Percentiles rank a stretch among this genome's conserved stretches.
Evolutionary conservation across 2,329 filamentous ascomycete genomes (phyloP).

Genomic region (Colletotrichum brevisporum): DNA sequence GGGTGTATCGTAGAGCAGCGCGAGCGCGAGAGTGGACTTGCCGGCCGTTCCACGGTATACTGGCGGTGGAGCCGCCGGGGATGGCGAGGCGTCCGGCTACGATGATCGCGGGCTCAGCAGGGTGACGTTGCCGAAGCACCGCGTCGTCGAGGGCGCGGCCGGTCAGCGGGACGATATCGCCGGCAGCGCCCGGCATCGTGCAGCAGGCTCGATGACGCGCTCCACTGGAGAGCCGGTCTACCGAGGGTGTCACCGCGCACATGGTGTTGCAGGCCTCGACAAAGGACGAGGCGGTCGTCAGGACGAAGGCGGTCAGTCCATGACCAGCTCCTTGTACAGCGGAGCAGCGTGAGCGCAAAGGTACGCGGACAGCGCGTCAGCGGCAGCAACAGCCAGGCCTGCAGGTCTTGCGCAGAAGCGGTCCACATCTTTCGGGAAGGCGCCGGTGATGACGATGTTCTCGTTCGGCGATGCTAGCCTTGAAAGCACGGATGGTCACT

Average conservation of each 20-base stretch:
- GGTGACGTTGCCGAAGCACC: constrained; percentile 81
- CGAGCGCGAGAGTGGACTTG: constrained; percentile 82
- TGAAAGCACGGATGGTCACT: constrained; percentile 88
- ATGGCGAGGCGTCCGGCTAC: constrained; percentile 77
- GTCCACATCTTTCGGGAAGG: constrained; percentile 96
- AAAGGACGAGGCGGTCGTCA: constrained; percentile 79
- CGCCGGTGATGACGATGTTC: constrained; percentile 85
- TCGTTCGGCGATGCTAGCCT: constrained; percentile 79
- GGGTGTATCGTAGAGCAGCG: constrained; percentile 70
- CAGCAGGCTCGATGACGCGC: constrained; percentile 84
- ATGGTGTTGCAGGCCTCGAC: constrained; percentile 79
- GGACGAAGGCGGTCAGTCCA: constrained; percentile 87
- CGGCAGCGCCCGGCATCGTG: constrained; percentile 83
- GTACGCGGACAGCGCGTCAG: constrained; percentile 81
- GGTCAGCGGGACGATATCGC: constrained; percentile 77
- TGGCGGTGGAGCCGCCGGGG: constrained; percentile 72
- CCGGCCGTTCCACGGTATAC: constrained; percentile 90
- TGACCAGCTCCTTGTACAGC: constrained; percentile 78
- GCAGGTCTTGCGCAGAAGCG: constrained; percentile 95
- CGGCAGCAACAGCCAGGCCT: constrained; percentile 88
- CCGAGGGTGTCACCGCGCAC: constrained; percentile 87
- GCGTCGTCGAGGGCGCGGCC: constrained; percentile 86
- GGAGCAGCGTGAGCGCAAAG: constrained; percentile 80
- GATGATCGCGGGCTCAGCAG: constrained; percentile 85
- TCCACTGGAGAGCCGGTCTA: constrained; percentile 95